Evolutionary conservation across 768 basidiomycete species (phyloP).

Genomic region (Boletus rubroflammeus): DNA sequence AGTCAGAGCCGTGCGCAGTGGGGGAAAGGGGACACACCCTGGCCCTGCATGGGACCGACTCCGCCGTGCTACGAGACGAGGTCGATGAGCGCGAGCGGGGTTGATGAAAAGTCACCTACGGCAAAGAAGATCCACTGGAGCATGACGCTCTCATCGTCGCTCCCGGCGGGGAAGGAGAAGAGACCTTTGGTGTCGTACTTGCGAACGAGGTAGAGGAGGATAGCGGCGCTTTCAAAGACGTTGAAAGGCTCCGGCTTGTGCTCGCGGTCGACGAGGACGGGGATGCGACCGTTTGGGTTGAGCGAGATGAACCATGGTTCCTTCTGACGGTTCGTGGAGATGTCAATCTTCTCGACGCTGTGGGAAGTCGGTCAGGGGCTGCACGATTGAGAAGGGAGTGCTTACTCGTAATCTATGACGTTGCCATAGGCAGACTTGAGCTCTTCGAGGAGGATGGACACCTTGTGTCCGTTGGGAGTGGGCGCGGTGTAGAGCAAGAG

Average conservation of each 20-base stretch:
- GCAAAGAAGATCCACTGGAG: conserved; percentile 88
- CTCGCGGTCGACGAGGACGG: conserved; percentile 57
- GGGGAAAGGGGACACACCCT: conserved; percentile 30
- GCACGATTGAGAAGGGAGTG: neutral
- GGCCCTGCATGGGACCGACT: conserved; percentile 87
- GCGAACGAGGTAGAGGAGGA: conserved; percentile 77
- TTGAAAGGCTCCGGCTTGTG: conserved; percentile 51
- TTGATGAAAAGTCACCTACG: conserved; percentile 33
- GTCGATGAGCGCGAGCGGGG: neutral
- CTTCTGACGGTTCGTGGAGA: conserved; percentile 72
- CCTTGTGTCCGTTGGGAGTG: conserved; percentile 60
- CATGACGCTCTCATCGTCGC: conserved; percentile 63
- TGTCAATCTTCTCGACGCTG: conserved; percentile 52
- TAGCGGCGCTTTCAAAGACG: conserved; percentile 78
- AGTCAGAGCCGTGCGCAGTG: conserved; percentile 6
- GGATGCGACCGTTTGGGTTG: conserved; percentile 75
- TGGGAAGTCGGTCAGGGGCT: neutral
- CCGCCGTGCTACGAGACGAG: conserved; percentile 58
- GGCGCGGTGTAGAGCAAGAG: conserved; percentile 34
- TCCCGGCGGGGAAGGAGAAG: conserved; percentile 62
- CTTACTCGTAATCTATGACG: conserved; percentile 49
- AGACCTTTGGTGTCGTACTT: conserved; percentile 75
- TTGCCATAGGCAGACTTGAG: conserved; percentile 51
- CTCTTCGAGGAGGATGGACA: conserved; percentile 59
- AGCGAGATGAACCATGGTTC: conserved; percentile 73